Base-by-base conservation (phyloP, 257 asterid genomes). In the Solanum piurae region DNA sequence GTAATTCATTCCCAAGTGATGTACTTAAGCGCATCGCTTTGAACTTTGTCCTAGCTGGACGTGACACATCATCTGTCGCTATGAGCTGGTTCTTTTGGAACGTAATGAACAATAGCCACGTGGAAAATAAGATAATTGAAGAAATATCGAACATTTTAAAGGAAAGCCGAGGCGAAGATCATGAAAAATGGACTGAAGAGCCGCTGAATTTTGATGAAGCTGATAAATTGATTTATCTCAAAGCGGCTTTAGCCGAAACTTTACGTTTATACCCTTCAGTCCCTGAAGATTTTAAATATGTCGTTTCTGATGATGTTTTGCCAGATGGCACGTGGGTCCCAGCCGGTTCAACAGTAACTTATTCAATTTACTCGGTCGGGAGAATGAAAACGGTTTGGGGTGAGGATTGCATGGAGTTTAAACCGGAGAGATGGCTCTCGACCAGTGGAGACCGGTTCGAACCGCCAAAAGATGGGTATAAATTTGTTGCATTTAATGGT, bases 11-110 rank as follows among this genome's bases (percentile, higher is more conserved):
- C 74, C 92, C 93, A 0, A 90, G 71, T 90, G 36, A 93, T 0
- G 94, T 94, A 12, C 92, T 95, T 49, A 94, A 95, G 27, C 94
- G 96, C 12, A 94, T 95, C 2, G 98, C 98, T 18, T 91, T 95
- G 9, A 95, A 95, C 91, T 95, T 95, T 64, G 98, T 95, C 23
- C 93, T 95, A 0, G 98, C 98, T 0, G 98, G 98, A 0, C 90
- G 98, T 0, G 98, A 95, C 93, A 95, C 98, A 5, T 95, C 98
- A 5, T 95, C 98, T 0, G 98, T 95, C 4, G 98, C 98, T 9
- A 92, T 95, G 75, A 94, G 98, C 91, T 95, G 98, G 98, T 95
- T 95, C 86, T 95, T 95, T 89, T 94, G 96, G 94, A 93, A 91
- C 12, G 96, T 95, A 9, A 94, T 93, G 94, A 95, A 94, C 87